Percentiles rank a stretch among this genome's conserved stretches.
These are phyloP conservation scores for Aureobasidium sp. DNA, from an alignment of 2,329 filamentous ascomycete genomes.

Conservation along the genomic window DNA sequence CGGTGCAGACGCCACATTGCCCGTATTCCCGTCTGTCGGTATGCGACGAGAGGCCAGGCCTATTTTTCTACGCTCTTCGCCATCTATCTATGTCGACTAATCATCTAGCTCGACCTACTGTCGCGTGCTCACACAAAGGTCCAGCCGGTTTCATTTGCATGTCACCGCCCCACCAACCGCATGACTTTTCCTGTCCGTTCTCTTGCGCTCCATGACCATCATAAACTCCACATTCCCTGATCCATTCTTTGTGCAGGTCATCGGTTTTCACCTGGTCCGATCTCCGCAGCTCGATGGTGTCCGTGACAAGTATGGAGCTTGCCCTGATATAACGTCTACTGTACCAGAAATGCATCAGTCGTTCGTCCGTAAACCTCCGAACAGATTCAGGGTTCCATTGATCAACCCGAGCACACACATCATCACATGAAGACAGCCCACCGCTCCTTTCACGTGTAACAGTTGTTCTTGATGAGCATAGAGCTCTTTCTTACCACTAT, in stretches of 20 bases:
- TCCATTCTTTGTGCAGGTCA: neutral
- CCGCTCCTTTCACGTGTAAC: neutral
- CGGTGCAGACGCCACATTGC: constrained; percentile 1
- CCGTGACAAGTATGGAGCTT: neutral
- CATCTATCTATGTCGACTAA: neutral
- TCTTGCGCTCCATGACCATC: neutral
- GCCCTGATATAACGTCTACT: neutral
- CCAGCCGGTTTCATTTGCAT: constrained; percentile 1
- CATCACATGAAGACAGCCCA: neutral
- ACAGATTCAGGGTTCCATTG: neutral
- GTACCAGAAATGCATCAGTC: neutral
- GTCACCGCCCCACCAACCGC: constrained; percentile 9
- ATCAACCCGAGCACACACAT: neutral
- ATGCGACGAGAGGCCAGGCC: neutral
- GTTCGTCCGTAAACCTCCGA: neutral
- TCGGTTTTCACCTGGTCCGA: neutral
- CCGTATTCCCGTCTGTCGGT: neutral
- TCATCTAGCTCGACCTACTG: neutral
- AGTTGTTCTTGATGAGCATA: neutral
- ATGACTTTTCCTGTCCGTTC: neutral
- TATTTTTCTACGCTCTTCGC: neutral
- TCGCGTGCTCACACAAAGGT: constrained; percentile 5
- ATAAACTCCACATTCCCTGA: neutral
- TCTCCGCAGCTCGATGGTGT: neutral
- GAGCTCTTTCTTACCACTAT: neutral